These are phyloP conservation scores for Bryoglossum gracile DNA, from an alignment of 495 filamentous ascomycete species.

Conservation along the genomic window DNA sequence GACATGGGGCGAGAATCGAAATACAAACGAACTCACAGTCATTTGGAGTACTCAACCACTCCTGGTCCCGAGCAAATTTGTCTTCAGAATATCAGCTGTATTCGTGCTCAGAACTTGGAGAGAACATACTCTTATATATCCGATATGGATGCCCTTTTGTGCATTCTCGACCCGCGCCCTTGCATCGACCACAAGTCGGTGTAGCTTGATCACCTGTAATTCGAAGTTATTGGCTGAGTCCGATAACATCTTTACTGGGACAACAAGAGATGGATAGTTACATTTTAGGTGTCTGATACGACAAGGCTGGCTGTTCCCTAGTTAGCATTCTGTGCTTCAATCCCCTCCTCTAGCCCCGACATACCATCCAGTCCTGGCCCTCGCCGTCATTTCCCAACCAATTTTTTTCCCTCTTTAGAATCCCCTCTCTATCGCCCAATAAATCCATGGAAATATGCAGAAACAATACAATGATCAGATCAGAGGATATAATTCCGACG, in stretches of 20 bases:
- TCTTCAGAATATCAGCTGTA: constrained; percentile 10
- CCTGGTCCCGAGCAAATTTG: constrained; percentile 14
- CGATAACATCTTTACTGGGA: background rate
- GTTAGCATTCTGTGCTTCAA: background rate
- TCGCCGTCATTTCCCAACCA: constrained; percentile 7
- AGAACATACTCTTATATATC: constrained; percentile 9
- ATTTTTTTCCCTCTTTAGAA: too few relatives aligned
- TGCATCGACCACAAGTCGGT: constrained; percentile 19
- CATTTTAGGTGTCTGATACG: constrained; percentile 19
- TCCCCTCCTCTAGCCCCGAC: too few relatives aligned
- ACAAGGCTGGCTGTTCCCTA: constrained; percentile 18
- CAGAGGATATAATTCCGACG: background rate
- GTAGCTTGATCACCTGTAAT: constrained; percentile 17
- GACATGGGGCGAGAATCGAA: background rate
- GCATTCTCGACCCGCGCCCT: constrained; percentile 13
- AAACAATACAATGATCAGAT: too few relatives aligned
- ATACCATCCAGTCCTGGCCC: constrained; percentile 20
- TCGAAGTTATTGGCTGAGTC: background rate
- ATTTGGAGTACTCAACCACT: constrained; percentile 18
- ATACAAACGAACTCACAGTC: constrained; percentile 12
- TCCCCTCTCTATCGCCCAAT: too few relatives aligned
- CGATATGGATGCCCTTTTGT: constrained; percentile 16
- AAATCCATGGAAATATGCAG: too few relatives aligned
- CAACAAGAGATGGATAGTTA: background rate
- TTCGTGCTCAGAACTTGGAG: background rate